phyloP scores from a whole-genome alignment of 306 rosid genomes.

The Rosa persica region DNA sequence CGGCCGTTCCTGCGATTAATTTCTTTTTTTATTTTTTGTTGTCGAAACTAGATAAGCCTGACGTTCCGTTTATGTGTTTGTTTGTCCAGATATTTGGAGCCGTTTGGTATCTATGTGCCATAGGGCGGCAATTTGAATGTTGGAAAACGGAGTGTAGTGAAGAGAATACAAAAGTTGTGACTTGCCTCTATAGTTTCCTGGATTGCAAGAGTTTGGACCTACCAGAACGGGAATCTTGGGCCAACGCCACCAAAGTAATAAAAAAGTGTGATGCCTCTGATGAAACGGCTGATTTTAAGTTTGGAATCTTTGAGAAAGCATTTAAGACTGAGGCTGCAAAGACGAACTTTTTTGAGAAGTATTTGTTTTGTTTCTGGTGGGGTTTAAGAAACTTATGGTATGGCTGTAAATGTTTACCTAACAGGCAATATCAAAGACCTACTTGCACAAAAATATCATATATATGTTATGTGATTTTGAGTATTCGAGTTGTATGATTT shows the following conservation, averaged over 20 bases:
- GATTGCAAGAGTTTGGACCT: constrained; percentile 48
- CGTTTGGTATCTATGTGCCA: constrained; percentile 69
- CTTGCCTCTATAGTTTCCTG: constrained; percentile 59
- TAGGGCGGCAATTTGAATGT: constrained; percentile 77
- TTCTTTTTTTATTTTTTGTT: background rate
- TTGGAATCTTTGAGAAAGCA: constrained; percentile 84
- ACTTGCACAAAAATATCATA: background rate
- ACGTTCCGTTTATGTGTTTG: background rate
- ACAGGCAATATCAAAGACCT: background rate
- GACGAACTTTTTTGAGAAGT: constrained; percentile 57
- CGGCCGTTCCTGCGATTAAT: background rate
- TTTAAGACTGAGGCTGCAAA: constrained; percentile 60
- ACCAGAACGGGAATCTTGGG: constrained; percentile 61
- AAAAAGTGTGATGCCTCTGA: constrained; percentile 47
- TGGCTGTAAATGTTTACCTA: background rate
- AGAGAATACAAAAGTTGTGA: constrained; percentile 40
- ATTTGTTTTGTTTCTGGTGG: constrained; percentile 77
- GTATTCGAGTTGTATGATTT: background rate
- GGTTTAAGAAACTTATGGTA: constrained; percentile 84
- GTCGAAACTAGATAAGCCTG: background rate
- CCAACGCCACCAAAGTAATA: constrained; percentile 53
- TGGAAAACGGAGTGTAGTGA: constrained; percentile 53
- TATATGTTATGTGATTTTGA: background rate
- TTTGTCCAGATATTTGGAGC: constrained; percentile 67
- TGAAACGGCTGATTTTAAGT: constrained; percentile 44